These are phyloP conservation scores for Annona cherimola DNA, from an alignment of 164 flowering plant genomes.

Conservation along the genomic window DNA sequence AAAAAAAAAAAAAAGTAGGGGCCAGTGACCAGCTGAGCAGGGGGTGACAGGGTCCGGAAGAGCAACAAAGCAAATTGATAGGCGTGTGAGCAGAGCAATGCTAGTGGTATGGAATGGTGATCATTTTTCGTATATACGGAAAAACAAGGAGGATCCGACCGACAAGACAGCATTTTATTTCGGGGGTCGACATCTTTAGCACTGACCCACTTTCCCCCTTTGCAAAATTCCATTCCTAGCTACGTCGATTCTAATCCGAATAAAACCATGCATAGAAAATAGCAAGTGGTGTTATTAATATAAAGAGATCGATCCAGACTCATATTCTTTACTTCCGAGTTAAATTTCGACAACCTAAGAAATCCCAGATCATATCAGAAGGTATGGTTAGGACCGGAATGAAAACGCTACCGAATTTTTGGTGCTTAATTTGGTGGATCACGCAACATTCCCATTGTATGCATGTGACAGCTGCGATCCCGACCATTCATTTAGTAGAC, in stretches of 20 bases:
- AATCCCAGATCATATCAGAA: no score
- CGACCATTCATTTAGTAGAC: neutral
- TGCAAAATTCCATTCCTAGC: slow-evolving; percentile 7
- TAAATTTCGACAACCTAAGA: neutral
- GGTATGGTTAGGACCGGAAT: neutral
- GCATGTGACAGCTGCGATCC: neutral
- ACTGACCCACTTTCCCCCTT: slow-evolving; percentile 7
- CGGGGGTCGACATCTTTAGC: slow-evolving; percentile 9
- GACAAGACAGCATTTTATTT: slow-evolving; percentile 9
- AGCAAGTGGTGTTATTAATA: neutral
- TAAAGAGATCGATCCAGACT: neutral
- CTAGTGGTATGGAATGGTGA: slow-evolving; percentile 1
- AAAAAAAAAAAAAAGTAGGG: no score
- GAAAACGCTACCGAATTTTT: neutral
- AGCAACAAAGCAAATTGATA: no score
- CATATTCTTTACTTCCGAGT: neutral
- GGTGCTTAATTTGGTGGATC: neutral
- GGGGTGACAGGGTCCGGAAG: no score
- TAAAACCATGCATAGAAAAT: slow-evolving; percentile 6
- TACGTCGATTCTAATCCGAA: slow-evolving; percentile 7
- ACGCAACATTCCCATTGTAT: neutral
- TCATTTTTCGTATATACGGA: slow-evolving; percentile 1
- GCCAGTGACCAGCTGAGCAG: no score
- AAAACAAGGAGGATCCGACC: slow-evolving; percentile 9
- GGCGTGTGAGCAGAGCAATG: no score